Conservation (phyloP, 2,329 filamentous ascomycete species). For the Lecanicillium sp. region DNA sequence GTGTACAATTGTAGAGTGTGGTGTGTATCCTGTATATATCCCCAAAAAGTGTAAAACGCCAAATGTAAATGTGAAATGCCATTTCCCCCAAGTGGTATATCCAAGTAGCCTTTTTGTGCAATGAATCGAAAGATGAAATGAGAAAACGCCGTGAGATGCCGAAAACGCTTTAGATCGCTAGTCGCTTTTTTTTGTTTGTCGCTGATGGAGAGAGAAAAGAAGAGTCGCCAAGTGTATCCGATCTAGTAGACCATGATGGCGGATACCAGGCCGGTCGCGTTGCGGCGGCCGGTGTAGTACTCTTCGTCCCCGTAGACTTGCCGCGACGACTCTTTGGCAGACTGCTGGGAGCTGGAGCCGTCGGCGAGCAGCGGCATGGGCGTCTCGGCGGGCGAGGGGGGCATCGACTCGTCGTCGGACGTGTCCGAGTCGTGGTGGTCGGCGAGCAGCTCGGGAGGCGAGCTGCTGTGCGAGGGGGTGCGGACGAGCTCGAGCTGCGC, state of each 20-base stretch:
- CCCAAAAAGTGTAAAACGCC: not conserved
- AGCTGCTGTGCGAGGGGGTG: slow-evolving; percentile 58
- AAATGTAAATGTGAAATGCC: not conserved
- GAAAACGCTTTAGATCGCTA: slow-evolving; percentile 4
- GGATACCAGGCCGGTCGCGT: slow-evolving; percentile 45
- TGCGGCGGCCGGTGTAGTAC: slow-evolving; percentile 48
- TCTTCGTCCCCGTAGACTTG: slow-evolving; percentile 41
- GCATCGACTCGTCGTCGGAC: slow-evolving; percentile 70
- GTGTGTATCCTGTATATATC: not conserved
- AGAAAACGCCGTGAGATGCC: slow-evolving; percentile 11
- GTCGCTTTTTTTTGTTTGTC: slow-evolving; percentile 2
- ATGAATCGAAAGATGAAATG: not conserved
- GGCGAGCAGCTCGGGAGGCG: slow-evolving; percentile 63
- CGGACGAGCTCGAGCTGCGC: slow-evolving; percentile 61
- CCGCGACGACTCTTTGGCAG: slow-evolving; percentile 36
- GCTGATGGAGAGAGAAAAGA: slow-evolving; percentile 4
- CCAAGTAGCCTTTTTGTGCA: not conserved
- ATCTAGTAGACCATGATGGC: slow-evolving; percentile 52
- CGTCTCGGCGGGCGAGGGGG: slow-evolving; percentile 59
- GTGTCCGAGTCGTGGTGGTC: slow-evolving; percentile 64
- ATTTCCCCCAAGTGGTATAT: slow-evolving; percentile 5
- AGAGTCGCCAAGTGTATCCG: slow-evolving; percentile 1
- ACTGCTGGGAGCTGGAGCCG: slow-evolving; percentile 36
- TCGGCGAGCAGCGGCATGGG: slow-evolving; percentile 49
- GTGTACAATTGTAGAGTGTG: slow-evolving; percentile 10